Evolutionary conservation across 2,329 filamentous ascomycete species (phyloP).

Genomic region (Botrytis medusae): DNA sequence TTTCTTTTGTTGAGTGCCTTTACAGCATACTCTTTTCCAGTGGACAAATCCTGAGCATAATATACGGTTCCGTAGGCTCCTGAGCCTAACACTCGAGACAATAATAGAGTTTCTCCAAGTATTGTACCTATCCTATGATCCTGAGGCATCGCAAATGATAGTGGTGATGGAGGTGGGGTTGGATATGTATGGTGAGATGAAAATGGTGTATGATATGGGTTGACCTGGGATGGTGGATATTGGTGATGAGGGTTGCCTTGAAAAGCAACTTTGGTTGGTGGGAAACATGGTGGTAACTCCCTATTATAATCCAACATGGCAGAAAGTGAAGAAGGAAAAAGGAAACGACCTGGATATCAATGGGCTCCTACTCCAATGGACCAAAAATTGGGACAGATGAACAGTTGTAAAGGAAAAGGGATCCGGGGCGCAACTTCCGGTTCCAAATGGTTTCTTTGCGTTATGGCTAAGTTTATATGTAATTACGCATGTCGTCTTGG

Average conservation of each 20-base stretch:
- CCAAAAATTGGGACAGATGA: slow-evolving; percentile 19
- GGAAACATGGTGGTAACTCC: slow-evolving; percentile 13
- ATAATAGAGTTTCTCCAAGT: slow-evolving; percentile 66
- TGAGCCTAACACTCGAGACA: slow-evolving; percentile 83
- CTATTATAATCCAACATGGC: slow-evolving; percentile 20
- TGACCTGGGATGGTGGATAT: slow-evolving; percentile 8
- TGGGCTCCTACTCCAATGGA: slow-evolving; percentile 19
- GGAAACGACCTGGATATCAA: slow-evolving; percentile 15
- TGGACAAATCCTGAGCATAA: slow-evolving; percentile 75
- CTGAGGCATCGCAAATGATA: slow-evolving; percentile 44
- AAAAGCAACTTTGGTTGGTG: slow-evolving; percentile 13
- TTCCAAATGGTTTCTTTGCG: slow-evolving; percentile 14
- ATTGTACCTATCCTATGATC: slow-evolving; percentile 82
- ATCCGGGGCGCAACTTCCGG: slow-evolving; percentile 6
- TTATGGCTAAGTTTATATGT: slow-evolving; percentile 7
- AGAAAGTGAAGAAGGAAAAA: slow-evolving; percentile 18
- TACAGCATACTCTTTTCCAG: slow-evolving; percentile 78
- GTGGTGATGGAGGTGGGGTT: slow-evolving; percentile 17
- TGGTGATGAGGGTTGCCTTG: slow-evolving; percentile 5
- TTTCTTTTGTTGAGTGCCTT: slow-evolving; percentile 96
- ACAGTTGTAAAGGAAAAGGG: slow-evolving; percentile 21
- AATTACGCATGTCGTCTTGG: slow-evolving; percentile 5
- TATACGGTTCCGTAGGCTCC: slow-evolving; percentile 98
- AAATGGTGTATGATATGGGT: neutral
- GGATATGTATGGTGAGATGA: slow-evolving; percentile 5